phyloP scores from a whole-genome alignment of 2,329 filamentous ascomycete species.

The Fusarium sp. region DNA sequence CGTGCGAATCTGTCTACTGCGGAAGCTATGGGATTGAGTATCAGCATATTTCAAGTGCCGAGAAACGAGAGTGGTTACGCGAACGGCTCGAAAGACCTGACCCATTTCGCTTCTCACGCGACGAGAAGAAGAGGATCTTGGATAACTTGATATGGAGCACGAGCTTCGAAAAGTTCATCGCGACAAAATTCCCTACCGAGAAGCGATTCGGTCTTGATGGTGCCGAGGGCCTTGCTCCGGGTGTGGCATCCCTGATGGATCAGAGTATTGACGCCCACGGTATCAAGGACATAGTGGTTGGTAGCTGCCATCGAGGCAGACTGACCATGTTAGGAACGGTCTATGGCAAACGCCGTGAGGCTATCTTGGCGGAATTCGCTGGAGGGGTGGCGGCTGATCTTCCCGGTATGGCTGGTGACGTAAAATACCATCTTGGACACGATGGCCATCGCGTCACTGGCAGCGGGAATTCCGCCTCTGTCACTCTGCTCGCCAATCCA shows the following conservation, averaged over 20 bases:
- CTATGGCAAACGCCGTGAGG: constrained; percentile 95
- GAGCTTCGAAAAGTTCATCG: constrained; percentile 93
- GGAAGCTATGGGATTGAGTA: constrained; percentile 97
- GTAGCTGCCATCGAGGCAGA: constrained; percentile 98
- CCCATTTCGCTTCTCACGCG: constrained; percentile 94
- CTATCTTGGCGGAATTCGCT: constrained; percentile 97
- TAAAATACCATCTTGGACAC: constrained; percentile 99
- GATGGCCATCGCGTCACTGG: constrained; percentile 98
- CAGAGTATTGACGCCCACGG: constrained; percentile 92
- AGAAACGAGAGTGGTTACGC: constrained; percentile 97
- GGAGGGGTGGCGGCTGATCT: constrained; percentile 69
- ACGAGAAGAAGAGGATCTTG: constrained; percentile 96
- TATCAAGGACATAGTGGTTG: constrained; percentile 97
- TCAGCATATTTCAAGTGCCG: constrained; percentile 95
- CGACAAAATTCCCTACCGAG: constrained; percentile 98
- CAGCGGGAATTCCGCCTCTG: constrained; percentile 95
- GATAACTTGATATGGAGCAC: constrained; percentile 98
- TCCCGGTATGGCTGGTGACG: constrained; percentile 78
- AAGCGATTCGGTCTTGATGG: constrained; percentile 99
- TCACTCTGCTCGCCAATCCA: constrained; percentile 93
- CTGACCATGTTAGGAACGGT: constrained; percentile 98
- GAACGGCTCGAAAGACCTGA: constrained; percentile 92
- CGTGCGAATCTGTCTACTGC: constrained; percentile 95
- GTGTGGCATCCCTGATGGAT: constrained; percentile 98
- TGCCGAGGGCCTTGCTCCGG: constrained; percentile 93